Conservation (phyloP, 2,329 filamentous ascomycete genomes). For the Talaromyces sp. region DNA sequence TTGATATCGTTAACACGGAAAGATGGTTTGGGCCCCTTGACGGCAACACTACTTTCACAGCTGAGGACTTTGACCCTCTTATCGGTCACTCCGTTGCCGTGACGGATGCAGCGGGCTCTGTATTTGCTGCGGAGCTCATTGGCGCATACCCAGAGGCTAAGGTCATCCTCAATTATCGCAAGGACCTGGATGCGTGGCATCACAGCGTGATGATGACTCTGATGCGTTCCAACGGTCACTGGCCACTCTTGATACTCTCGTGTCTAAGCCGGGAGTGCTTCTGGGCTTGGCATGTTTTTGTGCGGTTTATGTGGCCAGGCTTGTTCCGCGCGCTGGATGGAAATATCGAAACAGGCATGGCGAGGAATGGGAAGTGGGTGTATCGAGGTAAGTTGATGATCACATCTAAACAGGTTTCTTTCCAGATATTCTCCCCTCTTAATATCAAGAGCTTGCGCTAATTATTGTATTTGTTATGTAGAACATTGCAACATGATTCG, state of each 20-base stretch:
- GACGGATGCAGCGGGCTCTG: not conserved
- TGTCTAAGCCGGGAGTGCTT: not conserved
- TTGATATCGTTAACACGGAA: not conserved
- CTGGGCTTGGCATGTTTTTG: not conserved
- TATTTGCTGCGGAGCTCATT: conserved; percentile 1
- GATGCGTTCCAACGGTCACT: not conserved
- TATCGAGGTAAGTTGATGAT: not conserved
- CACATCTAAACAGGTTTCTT: too few relatives aligned
- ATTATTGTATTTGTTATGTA: not conserved
- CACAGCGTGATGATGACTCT: not conserved
- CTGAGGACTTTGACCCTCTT: not conserved
- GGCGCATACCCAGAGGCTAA: not conserved
- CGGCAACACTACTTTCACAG: not conserved
- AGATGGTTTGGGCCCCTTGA: not conserved
- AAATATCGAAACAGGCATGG: not conserved
- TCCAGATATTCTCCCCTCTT: not conserved
- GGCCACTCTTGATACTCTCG: not conserved
- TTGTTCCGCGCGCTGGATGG: not conserved
- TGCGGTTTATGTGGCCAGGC: not conserved
- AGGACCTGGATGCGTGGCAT: conserved; percentile 2
- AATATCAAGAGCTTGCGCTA: not conserved
- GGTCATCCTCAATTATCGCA: not conserved
- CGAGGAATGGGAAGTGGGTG: not conserved
- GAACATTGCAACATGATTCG: conserved; percentile 22
- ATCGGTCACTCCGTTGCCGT: not conserved